A percentile compares a stretch with the other conserved stretches of the same genome.
These are phyloP conservation scores for Neurospora sp. DNA, from an alignment of 495 filamentous ascomycete species.

Conservation along the genomic window DNA sequence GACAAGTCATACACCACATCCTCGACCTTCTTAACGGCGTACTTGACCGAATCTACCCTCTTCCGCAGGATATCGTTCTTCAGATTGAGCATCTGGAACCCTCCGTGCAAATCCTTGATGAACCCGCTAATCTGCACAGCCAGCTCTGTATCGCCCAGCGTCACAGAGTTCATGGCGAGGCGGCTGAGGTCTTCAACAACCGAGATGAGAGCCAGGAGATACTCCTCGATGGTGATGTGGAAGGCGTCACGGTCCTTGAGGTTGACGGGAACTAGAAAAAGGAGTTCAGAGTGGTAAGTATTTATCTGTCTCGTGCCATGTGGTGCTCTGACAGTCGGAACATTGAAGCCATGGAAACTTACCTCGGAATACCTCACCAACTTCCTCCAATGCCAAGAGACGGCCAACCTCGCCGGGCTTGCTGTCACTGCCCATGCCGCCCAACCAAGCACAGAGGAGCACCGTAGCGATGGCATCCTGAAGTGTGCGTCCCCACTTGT, in stretches of 20 bases:
- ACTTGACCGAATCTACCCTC: conserved; percentile 89
- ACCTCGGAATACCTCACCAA: conserved; percentile 69
- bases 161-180: conserved; percentile 92
- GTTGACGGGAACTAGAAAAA: conserved; percentile 73
- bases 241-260: conserved; percentile 83
- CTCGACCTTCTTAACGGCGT: conserved; percentile 94
- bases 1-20: conserved; percentile 95
- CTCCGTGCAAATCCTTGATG: conserved; percentile 89
- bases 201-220: conserved; percentile 73
- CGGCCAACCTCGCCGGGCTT: conserved; percentile 38
- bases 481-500: conserved; percentile 69
- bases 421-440: conserved; percentile 42
- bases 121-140: conserved; percentile 82
- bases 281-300: no score
- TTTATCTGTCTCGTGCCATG: neutral
- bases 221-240: conserved; percentile 94
- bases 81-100: conserved; percentile 91
- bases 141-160: conserved; percentile 74
- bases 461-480: conserved; percentile 72
- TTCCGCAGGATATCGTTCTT: conserved; percentile 90
- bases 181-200: conserved; percentile 87
- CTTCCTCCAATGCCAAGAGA: conserved; percentile 79
- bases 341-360: conserved; percentile 14
- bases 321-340: neutral
- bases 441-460: conserved; percentile 68